Percentiles rank a stretch among this genome's conserved stretches.
These are phyloP conservation scores for Syzygium syzygioides DNA, from an alignment of 441 rosid species.

Conservation along the genomic window DNA sequence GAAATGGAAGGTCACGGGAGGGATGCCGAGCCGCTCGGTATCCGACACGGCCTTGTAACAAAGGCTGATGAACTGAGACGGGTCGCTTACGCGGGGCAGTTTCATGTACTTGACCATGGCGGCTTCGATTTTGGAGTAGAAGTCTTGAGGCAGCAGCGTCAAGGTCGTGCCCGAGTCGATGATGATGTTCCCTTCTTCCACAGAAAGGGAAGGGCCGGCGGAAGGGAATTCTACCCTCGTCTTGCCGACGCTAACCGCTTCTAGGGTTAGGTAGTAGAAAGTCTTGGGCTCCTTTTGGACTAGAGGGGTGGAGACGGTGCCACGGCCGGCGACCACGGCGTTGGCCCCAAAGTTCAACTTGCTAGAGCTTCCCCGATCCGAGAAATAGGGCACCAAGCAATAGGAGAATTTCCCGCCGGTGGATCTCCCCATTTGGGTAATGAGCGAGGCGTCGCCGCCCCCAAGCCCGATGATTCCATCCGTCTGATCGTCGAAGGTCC, in stretches of 20 bases:
- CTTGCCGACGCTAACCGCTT: conserved; percentile 29
- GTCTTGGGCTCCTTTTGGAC: not conserved
- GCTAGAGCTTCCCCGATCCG: not conserved
- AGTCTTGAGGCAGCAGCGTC: conserved; percentile 12
- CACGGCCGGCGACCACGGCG: conserved; percentile 17
- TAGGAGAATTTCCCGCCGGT: conserved; percentile 34
- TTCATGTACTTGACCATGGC: conserved; percentile 12
- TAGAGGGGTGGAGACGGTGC: conserved; percentile 32
- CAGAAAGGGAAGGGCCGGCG: not conserved
- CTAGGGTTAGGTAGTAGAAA: conserved; percentile 25
- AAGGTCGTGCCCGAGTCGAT: conserved; percentile 47
- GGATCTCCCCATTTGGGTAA: conserved; percentile 24
- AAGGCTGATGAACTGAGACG: not conserved
- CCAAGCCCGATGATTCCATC: conserved; percentile 42
- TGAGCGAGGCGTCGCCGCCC: conserved; percentile 22
- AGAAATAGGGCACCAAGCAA: conserved; percentile 28
- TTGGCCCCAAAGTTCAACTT: conserved; percentile 29
- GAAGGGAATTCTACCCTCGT: not conserved
- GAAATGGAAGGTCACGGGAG: conserved; percentile 34
- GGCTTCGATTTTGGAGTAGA: conserved; percentile 15
- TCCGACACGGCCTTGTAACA: conserved; percentile 12
- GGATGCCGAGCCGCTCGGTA: not conserved
- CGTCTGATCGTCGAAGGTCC: conserved; percentile 4
- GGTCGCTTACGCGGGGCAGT: not conserved
- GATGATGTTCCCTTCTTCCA: conserved; percentile 30